Percentiles rank a stretch among this genome's conserved stretches.
These are phyloP conservation scores for Aspergillus fructus DNA, from an alignment of 2,329 filamentous ascomycete genomes.

Conservation along the genomic window DNA sequence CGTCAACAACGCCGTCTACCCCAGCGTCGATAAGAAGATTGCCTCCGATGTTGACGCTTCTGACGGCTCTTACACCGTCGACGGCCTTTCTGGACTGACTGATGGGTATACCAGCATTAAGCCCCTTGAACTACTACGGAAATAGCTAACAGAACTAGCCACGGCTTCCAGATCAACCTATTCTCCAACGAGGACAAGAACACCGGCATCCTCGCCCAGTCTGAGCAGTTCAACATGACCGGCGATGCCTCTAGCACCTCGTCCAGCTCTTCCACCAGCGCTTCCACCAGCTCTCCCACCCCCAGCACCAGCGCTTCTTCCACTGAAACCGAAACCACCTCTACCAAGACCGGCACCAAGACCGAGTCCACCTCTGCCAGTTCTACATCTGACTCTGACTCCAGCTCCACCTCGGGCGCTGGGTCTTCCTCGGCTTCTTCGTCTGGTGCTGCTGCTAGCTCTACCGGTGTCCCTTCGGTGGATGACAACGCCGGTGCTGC, in stretches of 20 bases:
- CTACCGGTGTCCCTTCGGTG: background rate
- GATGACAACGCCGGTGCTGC: constrained; percentile 12
- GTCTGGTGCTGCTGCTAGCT: constrained; percentile 4
- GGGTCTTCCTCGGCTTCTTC: constrained; percentile 13
- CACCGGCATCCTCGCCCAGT: constrained; percentile 44
- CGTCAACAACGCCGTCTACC: constrained; percentile 39
- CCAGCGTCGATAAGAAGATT: constrained; percentile 32
- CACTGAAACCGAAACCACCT: no score
- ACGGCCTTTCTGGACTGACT: constrained; percentile 25
- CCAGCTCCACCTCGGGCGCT: constrained; percentile 12
- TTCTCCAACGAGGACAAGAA: constrained; percentile 33
- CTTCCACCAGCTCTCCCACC: background rate
- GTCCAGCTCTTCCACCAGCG: constrained; percentile 8
- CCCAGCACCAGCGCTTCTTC: constrained; percentile 2
- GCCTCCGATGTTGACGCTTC: constrained; percentile 37
- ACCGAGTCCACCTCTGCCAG: background rate
- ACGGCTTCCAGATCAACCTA: constrained; percentile 44
- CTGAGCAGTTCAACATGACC: constrained; percentile 34
- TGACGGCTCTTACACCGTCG: constrained; percentile 36
- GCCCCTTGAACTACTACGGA: no score
- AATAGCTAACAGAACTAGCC: constrained; percentile 17
- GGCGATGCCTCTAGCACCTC: constrained; percentile 16
- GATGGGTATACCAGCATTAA: constrained; percentile 20
- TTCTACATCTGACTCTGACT: background rate
- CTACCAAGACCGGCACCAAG: no score